Evolutionary conservation across 805 yeast species (phyloP), one percentile per base, ranked within the genome.

Genomic region (Brettanomyces anomalus): DNA sequence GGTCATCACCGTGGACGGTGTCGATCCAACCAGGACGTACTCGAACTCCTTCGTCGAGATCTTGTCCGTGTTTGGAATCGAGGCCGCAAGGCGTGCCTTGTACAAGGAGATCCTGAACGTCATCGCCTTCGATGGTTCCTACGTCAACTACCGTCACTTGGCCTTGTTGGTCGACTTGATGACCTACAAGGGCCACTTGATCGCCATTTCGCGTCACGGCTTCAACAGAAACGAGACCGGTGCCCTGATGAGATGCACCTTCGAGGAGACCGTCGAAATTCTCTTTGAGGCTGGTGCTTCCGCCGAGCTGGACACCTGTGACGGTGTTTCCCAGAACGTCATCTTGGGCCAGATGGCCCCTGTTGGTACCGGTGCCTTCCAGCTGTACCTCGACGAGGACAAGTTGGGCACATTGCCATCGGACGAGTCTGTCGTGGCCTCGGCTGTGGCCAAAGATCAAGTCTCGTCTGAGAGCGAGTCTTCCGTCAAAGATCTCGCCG

Each of bases 131-230:
- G 99, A 93, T 75, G 99, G 98, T 85, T 89, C 98, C 33, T 93
- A 93, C 58, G 99, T 93, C 48, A 93, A 93, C 67, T 93, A 93
- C 68, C 82, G 99, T 68, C 99, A 93, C 59, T 83, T 93, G 93
- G 97, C 99, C 4, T 71, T 93, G 55, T 74, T 93, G 56, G 97
- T 93, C 46, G 99, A 93, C 70, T 94, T 89, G 33, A 93, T 93
- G 99, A 93, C 99, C 2, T 85, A 95, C 33, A 82, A 96, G 60
- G 99, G 99, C 58, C 96, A 90, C 60, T 73, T 93, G 65, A 90
- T 94, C 85, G 97, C 99, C 34, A 89, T 93, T 57, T 90, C 97
- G 36, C 94, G 99, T 76, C 98, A 93, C 61, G 99, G 99, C 76
- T 90, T 93, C 67, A 93, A 93, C 67, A 82, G 99, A 68, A 85